Conservation (phyloP, 768 basidiomycete genomes). For the Austroboletus eburneus region DNA sequence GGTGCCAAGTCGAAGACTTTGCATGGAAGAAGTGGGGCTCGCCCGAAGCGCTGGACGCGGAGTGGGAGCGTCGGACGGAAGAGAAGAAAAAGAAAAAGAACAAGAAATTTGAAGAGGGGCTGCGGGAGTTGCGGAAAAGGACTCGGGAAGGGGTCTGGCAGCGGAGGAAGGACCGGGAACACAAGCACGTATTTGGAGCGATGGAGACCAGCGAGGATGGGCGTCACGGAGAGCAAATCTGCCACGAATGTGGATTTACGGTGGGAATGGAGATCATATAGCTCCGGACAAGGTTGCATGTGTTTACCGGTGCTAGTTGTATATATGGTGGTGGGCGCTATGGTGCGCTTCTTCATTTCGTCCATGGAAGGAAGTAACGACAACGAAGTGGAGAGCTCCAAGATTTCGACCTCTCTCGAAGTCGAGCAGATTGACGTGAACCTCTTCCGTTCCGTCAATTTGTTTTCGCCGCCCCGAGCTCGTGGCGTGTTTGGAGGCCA, state of each 20-base stretch:
- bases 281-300: slow-evolving; percentile 1
- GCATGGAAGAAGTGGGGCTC: slow-evolving; percentile 99
- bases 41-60: slow-evolving; percentile 82
- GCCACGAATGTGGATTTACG: slow-evolving; percentile 87
- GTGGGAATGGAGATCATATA: slow-evolving; percentile 84
- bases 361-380: slow-evolving; percentile 38
- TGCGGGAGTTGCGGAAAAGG: slow-evolving; percentile 76
- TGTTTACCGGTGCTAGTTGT: slow-evolving; percentile 1
- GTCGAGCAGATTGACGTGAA: slow-evolving; percentile 75
- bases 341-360: not conserved
- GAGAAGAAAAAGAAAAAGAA: slow-evolving; percentile 90
- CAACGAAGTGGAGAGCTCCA: slow-evolving; percentile 57
- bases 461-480: slow-evolving; percentile 56
- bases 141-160: slow-evolving; percentile 93
- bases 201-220: slow-evolving; percentile 53
- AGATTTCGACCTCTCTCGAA: slow-evolving; percentile 70
- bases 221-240: slow-evolving; percentile 65
- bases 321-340: not conserved
- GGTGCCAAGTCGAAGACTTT: slow-evolving; percentile 92
- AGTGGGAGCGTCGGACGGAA: slow-evolving; percentile 71
- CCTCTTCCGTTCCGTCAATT: slow-evolving; percentile 71
- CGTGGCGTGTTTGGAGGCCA: slow-evolving; percentile 87
- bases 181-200: slow-evolving; percentile 77
- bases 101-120: slow-evolving; percentile 89
- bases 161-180: slow-evolving; percentile 78